phyloP scores from a whole-genome alignment of 78 protist species.

The Anaeramoeba ignava region DNA sequence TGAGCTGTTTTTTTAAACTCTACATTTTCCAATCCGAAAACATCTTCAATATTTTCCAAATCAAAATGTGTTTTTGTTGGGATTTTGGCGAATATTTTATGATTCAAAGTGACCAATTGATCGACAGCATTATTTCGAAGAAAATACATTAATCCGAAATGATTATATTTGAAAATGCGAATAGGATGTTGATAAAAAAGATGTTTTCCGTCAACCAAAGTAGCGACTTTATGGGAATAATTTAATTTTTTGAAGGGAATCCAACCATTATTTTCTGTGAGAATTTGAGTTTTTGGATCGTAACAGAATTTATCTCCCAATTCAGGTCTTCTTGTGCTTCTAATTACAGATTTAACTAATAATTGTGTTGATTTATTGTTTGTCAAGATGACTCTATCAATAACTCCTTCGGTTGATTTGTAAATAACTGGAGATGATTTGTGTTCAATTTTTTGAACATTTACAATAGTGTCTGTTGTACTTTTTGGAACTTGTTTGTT shows the following conservation, averaged over 20 bases:
- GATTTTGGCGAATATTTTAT: not conserved
- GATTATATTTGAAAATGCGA: not conserved
- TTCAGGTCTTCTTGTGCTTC: conserved; percentile 62
- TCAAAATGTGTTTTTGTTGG: too few species aligned
- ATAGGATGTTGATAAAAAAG: not conserved
- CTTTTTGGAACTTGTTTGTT: conserved; percentile 28
- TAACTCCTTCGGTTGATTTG: not conserved
- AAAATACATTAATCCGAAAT: not conserved
- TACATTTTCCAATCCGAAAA: too few species aligned
- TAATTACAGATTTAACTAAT: not conserved
- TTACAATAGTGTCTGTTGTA: conserved; percentile 15
- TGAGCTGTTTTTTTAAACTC: too few species aligned
- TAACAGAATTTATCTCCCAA: conserved; percentile 96
- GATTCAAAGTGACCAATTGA: not conserved
- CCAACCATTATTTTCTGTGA: not conserved
- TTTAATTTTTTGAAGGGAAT: not conserved
- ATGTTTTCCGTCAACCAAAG: not conserved
- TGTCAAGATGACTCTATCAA: not conserved
- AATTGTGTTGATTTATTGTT: not conserved
- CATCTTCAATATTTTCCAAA: too few species aligned
- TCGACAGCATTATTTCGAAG: not conserved
- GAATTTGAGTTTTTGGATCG: not conserved
- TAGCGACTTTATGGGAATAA: not conserved
- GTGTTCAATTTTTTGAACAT: not conserved
- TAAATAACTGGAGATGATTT: not conserved